Conservation (phyloP, 805 yeast species). For the Scheffersomyces stipitis region DNA sequence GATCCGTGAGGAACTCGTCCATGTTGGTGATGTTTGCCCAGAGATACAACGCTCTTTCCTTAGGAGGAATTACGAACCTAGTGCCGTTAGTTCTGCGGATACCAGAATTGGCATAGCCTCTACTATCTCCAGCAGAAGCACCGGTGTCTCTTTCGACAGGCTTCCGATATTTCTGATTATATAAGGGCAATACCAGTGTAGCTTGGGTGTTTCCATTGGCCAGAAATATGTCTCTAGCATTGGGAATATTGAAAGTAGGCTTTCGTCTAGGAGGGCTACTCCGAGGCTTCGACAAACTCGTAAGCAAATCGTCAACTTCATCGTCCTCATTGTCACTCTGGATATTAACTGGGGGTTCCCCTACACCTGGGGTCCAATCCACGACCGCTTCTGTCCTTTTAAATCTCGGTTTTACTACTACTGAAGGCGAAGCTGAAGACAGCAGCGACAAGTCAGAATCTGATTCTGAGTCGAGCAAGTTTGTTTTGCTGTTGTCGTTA, state of each 20-base stretch:
- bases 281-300: not conserved
- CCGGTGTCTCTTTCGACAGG: too few relatives aligned
- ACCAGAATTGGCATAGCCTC: too few relatives aligned
- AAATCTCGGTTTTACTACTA: not conserved
- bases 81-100: too few relatives aligned
- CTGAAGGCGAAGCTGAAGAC: conserved; percentile 14
- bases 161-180: conserved; percentile 6
- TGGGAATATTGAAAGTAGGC: conserved; percentile 12
- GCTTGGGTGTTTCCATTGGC: not conserved
- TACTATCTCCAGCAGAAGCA: too few relatives aligned
- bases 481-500: conserved; percentile 9
- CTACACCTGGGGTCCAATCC: too few relatives aligned
- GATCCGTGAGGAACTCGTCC: conserved; percentile 80
- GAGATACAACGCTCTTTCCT: conserved; percentile 83
- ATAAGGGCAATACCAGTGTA: conserved; percentile 12
- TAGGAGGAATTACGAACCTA: conserved; percentile 35
- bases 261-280: conserved; percentile 5
- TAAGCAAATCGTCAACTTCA: conserved; percentile 2
- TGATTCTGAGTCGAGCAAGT: conserved; percentile 31
- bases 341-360: too few relatives aligned
- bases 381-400: too few relatives aligned
- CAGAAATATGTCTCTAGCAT: conserved; percentile 6
- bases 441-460: conserved; percentile 34
- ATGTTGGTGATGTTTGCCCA: conserved; percentile 96
- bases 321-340: conserved; percentile 1